Percentiles rank a stretch among this genome's conserved stretches.
phyloP scores from a whole-genome alignment of 75 land plant genomes.

The Ceratopteris richardii region DNA sequence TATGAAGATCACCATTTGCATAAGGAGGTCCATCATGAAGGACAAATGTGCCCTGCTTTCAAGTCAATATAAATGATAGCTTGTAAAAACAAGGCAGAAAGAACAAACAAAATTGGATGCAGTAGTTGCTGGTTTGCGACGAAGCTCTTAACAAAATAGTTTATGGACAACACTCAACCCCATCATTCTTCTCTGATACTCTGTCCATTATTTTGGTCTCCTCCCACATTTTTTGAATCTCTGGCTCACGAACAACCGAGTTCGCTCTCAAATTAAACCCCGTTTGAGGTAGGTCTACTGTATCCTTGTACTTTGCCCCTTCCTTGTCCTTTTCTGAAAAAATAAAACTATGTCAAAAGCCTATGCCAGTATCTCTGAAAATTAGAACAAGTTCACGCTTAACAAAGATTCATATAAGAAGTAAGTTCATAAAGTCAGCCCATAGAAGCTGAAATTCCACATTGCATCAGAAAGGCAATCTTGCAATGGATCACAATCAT shows the following conservation, averaged over 20 bases:
- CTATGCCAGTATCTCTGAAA: background rate
- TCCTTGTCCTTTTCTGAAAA: constrained; percentile 48
- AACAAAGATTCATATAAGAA: background rate
- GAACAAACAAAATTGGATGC: too few species aligned
- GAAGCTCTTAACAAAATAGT: background rate
- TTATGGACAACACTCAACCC: constrained; percentile 34
- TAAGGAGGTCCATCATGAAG: constrained; percentile 99
- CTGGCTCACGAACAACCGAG: constrained; percentile 81
- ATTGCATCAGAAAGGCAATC: background rate
- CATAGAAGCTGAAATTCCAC: background rate
- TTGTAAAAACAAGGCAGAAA: too few species aligned
- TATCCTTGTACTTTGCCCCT: constrained; percentile 75
- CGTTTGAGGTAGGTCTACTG: constrained; percentile 88
- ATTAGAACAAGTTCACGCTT: constrained; percentile 1
- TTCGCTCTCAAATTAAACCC: constrained; percentile 87
- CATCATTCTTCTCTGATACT: constrained; percentile 55
- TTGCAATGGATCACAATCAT: background rate
- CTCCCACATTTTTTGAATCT: constrained; percentile 94
- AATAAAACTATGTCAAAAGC: background rate
- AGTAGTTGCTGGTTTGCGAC: too few species aligned
- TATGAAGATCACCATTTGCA: constrained; percentile 94
- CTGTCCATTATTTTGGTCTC: constrained; percentile 67
- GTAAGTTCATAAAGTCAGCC: too few species aligned
- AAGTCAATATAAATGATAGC: background rate
- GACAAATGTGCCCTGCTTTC: constrained; percentile 54